Evolutionary conservation across 2,329 filamentous ascomycete genomes (phyloP).

Genomic region (Sclerotinia sclerotiorum): DNA sequence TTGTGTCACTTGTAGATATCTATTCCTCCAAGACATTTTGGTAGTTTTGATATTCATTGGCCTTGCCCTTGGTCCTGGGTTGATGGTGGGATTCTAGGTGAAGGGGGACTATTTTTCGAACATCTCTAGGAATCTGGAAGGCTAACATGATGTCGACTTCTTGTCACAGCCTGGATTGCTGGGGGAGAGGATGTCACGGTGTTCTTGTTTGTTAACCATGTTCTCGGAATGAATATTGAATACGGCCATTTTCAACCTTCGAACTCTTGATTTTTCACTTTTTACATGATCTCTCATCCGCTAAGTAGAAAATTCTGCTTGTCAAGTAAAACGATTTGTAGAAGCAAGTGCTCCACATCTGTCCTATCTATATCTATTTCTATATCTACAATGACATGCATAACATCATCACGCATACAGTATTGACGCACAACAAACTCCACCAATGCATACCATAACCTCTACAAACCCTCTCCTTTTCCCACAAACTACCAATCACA

Average conservation of each 20-base stretch:
- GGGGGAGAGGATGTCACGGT: not conserved
- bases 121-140: not conserved
- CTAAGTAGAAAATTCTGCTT: not conserved
- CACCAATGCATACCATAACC: not conserved
- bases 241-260: not conserved
- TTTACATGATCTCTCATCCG: not conserved
- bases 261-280: too few relatives aligned
- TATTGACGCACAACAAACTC: not conserved
- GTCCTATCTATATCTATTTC: not conserved
- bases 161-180: too few relatives aligned
- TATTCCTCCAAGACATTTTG: not conserved
- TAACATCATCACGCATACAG: not conserved
- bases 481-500: constrained; percentile 61
- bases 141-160: too few relatives aligned
- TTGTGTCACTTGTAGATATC: not conserved
- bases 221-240: not conserved
- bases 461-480: not conserved
- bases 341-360: not conserved
- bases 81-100: too few relatives aligned
- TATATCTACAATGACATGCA: not conserved
- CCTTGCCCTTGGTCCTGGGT: not conserved
- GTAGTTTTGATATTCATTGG: not conserved
- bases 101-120: not conserved
- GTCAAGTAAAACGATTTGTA: not conserved
- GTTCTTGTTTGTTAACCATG: not conserved